Evolutionary conservation across 495 filamentous ascomycete species (phyloP).

Genomic region (Aspergillus nidulans): DNA sequence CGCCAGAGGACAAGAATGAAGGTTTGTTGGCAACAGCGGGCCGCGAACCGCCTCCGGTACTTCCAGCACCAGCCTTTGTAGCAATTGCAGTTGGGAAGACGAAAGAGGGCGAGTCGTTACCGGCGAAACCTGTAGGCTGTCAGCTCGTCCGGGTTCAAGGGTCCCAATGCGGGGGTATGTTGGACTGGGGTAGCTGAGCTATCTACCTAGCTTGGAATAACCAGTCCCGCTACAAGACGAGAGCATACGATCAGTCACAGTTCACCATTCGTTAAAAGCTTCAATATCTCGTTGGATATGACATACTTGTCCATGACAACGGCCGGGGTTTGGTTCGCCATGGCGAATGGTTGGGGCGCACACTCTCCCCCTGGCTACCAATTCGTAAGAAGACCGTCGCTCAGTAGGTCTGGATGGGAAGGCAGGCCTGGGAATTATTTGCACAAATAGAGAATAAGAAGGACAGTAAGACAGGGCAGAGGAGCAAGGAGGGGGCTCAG

Average conservation of each 20-base stretch:
- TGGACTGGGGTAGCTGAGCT: not conserved
- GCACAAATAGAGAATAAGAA: slow-evolving; percentile 3
- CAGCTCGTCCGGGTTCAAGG: slow-evolving; percentile 19
- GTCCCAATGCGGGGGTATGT: slow-evolving; percentile 14
- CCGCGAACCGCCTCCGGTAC: slow-evolving; percentile 69
- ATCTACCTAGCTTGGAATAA: slow-evolving; percentile 92
- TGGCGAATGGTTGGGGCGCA: slow-evolving; percentile 39
- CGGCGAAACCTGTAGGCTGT: slow-evolving; percentile 77
- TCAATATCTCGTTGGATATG: slow-evolving; percentile 6
- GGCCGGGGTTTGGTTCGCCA: slow-evolving; percentile 98
- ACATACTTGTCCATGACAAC: slow-evolving; percentile 99
- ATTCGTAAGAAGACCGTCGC: not conserved
- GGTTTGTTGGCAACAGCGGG: slow-evolving; percentile 92
- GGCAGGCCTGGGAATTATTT: slow-evolving; percentile 1
- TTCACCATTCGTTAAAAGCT: not conserved
- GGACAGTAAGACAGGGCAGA: slow-evolving; percentile 2
- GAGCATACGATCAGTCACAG: slow-evolving; percentile 9
- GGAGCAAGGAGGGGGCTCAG: slow-evolving; percentile 5
- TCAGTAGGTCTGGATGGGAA: slow-evolving; percentile 6
- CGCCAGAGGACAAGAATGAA: slow-evolving; percentile 87
- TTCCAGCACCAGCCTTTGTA: slow-evolving; percentile 73
- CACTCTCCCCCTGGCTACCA: slow-evolving; percentile 19
- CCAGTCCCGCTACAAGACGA: slow-evolving; percentile 78
- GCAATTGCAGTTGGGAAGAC: slow-evolving; percentile 98
- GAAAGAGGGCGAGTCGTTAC: slow-evolving; percentile 98